Evolutionary conservation across 306 rosid genomes (phyloP), one percentile per base, ranked within the genome.

Genomic region (Alnus rubra): DNA sequence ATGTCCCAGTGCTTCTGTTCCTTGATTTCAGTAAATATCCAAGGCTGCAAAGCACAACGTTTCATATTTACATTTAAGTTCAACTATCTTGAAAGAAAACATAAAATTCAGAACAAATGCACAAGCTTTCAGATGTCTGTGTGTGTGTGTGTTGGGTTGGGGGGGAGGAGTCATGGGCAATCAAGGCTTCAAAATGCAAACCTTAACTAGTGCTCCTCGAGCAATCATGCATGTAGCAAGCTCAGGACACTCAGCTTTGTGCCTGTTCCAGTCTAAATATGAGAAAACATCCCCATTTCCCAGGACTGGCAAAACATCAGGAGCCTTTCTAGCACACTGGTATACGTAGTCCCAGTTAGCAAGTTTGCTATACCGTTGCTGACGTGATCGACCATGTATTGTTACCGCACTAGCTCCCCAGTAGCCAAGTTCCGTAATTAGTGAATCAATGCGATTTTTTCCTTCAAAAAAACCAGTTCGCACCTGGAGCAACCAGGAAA

Each of bases 1-100:
- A 94, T 92, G 80, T 94, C 98, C 98, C 97, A 94, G 86, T 94
- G 88, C 81, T 92, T 87, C 82, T 92, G 97, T 82, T 94, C 98
- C 88, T 92, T 94, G 73, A 94, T 94, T 87, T 94, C 97, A 0
- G 97, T 92, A 82, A 94, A 89, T 76, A 91, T 62, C 98, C 98
- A 92, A 81, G 98, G 98, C 98, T 94, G 90, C 74, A 85, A 73
- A 81, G 79, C 65, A 83, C 45, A 85, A 72, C 31, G 23, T 71
- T 65, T 37, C 75, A 79, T 56, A 37, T 52, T 65, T 19, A 74
- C 58, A 63, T n/a, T 16, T 50, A 75, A 73, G 14, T 49, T 44
- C n/a, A 51, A 50, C 1, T 6, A 55, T 39, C 11, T 55, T 35
- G 51, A 37, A 59, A 50, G 69, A 48, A 72, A 55, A 56, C 73